Conservation (phyloP, 257 asterid genomes). For the Solanum sejunctum region DNA sequence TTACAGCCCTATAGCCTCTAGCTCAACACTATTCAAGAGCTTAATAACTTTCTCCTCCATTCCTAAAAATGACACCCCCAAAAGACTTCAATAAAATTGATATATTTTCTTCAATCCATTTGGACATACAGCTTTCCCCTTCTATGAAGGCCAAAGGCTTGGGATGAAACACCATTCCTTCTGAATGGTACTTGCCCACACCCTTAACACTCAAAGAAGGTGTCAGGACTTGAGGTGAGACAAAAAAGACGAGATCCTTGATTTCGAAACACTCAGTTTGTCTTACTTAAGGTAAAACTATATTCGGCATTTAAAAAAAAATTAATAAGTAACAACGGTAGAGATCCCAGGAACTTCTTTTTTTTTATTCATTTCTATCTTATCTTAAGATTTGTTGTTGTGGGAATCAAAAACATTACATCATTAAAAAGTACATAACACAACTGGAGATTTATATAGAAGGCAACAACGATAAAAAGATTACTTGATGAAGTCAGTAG, state of each 20-base stretch:
- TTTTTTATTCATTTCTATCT: not conserved
- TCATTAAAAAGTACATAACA: not conserved
- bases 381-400: not conserved
- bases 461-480: conserved; percentile 6
- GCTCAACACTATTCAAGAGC: not conserved
- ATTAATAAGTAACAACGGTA: not conserved
- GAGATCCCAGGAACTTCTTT: not conserved
- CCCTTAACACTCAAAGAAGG: not conserved
- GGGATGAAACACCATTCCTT: not conserved
- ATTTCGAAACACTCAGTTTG: not conserved
- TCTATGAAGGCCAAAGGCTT: not conserved
- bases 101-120: not conserved
- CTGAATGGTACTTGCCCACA: not conserved
- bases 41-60: not conserved
- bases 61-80: not conserved
- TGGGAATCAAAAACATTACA: not conserved
- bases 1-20: not conserved
- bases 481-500: conserved; percentile 85
- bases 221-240: not conserved
- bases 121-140: not conserved
- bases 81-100: not conserved
- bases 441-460: not conserved
- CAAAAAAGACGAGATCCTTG: not conserved
- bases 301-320: not conserved
- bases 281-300: not conserved